Conservation (phyloP, 2,329 filamentous ascomycete genomes). For the Claviceps paspali region DNA sequence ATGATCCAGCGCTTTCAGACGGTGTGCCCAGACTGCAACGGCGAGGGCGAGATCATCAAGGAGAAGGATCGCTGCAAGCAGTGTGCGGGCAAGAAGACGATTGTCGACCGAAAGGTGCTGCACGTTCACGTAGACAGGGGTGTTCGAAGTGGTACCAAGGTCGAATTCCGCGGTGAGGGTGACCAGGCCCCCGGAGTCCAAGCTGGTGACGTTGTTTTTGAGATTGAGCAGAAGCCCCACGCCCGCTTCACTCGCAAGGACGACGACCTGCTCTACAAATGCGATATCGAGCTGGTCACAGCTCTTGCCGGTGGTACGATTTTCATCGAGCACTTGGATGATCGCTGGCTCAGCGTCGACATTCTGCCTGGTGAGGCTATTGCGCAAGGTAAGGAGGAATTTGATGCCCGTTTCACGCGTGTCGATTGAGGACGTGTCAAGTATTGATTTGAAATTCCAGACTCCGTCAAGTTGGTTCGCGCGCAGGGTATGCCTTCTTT, state of each 20-base stretch:
- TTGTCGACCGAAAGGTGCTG: slow-evolving; percentile 92
- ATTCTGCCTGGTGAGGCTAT: slow-evolving; percentile 93
- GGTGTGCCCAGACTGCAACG: slow-evolving; percentile 94
- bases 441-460: slow-evolving; percentile 29
- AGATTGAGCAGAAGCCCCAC: slow-evolving; percentile 99
- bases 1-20: slow-evolving; percentile 99
- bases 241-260: slow-evolving; percentile 87
- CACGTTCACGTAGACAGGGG: slow-evolving; percentile 96
- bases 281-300: slow-evolving; percentile 89
- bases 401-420: not conserved
- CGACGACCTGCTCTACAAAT: slow-evolving; percentile 89
- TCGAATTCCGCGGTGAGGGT: slow-evolving; percentile 93
- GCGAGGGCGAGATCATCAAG: slow-evolving; percentile 90
- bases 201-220: slow-evolving; percentile 92
- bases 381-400: slow-evolving; percentile 55
- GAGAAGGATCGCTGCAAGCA: slow-evolving; percentile 97
- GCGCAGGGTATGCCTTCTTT: slow-evolving; percentile 96
- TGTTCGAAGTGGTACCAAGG: slow-evolving; percentile 85
- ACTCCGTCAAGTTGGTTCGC: slow-evolving; percentile 81
- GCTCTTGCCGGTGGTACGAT: slow-evolving; percentile 84
- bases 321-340: slow-evolving; percentile 90
- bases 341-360: slow-evolving; percentile 87
- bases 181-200: slow-evolving; percentile 89
- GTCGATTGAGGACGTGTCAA: not conserved
- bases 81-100: slow-evolving; percentile 94